A percentile compares a stretch with the other conserved stretches of the same genome.
phyloP scores from a whole-genome alignment of 306 rosid species.

The Rubus idaeus region DNA sequence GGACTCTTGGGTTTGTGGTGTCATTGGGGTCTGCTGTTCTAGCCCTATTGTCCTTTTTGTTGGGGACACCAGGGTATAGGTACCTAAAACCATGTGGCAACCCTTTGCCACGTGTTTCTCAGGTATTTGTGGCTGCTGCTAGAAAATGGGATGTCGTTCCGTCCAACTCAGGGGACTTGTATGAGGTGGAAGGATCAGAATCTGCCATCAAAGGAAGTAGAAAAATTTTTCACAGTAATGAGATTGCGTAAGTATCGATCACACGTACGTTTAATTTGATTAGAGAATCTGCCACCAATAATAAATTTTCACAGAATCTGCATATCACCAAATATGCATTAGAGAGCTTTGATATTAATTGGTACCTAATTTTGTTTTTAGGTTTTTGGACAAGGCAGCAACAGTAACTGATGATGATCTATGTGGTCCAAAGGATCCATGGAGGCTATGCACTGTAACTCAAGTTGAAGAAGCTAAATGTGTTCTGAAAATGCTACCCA shows the following conservation, averaged over 20 bases:
- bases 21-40: conserved; percentile 54
- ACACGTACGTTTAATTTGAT: too few relatives aligned
- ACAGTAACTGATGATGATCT: conserved; percentile 28
- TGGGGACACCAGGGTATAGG: conserved; percentile 46
- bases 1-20: conserved; percentile 55
- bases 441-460: conserved; percentile 66
- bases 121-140: conserved; percentile 58
- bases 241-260: conserved; percentile 43
- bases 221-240: conserved; percentile 52
- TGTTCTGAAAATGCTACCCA: conserved; percentile 59
- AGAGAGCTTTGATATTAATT: not conserved
- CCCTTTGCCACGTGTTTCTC: conserved; percentile 59
- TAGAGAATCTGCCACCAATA: too few relatives aligned
- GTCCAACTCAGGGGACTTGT: conserved; percentile 36
- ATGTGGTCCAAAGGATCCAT: conserved; percentile 27
- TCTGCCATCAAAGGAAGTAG: conserved; percentile 45
- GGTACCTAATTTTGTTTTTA: conserved; percentile 5
- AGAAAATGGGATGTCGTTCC: conserved; percentile 39
- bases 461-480: conserved; percentile 88
- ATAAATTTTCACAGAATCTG: too few relatives aligned
- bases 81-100: conserved; percentile 57
- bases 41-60: conserved; percentile 41
- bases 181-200: conserved; percentile 38
- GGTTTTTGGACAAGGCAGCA: conserved; percentile 44
- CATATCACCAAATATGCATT: too few relatives aligned